phyloP scores from a whole-genome alignment of 2,329 filamentous ascomycete genomes.

The Aspergillus persii region DNA sequence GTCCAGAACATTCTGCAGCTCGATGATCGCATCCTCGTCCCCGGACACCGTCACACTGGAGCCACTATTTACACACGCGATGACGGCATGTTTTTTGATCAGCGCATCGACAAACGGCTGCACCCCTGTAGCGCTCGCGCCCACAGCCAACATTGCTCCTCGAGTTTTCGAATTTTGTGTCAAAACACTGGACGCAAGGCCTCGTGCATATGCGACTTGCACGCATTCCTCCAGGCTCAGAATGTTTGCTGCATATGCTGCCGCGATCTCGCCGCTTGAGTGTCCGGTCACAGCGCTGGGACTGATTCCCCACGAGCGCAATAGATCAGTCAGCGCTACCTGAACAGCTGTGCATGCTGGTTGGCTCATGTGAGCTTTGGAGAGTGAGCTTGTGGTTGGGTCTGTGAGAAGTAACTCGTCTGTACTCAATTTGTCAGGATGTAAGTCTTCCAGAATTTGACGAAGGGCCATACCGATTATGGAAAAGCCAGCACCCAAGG shows the following conservation, averaged over 20 bases:
- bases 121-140: not conserved
- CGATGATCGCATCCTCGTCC: constrained; percentile 14
- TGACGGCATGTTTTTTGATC: not conserved
- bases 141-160: constrained; percentile 9
- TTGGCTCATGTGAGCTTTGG: not conserved
- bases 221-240: constrained; percentile 14
- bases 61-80: not conserved
- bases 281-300: constrained; percentile 46
- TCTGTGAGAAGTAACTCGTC: not conserved
- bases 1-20: constrained; percentile 22
- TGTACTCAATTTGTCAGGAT: not conserved
- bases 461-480: constrained; percentile 16
- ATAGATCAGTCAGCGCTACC: constrained; percentile 45
- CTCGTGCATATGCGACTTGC: constrained; percentile 10
- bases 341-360: constrained; percentile 40
- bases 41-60: constrained; percentile 23
- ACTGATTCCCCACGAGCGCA: constrained; percentile 45
- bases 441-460: not conserved
- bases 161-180: not conserved
- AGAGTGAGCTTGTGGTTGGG: not conserved
- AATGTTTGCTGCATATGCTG: constrained; percentile 44
- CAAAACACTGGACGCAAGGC: not conserved
- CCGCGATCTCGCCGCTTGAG: constrained; percentile 50
- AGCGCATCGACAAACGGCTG: not conserved
- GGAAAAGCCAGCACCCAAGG: constrained; percentile 15